phyloP scores from a whole-genome alignment of 1,139 yeast species.

The Sugiyamaella novakii region DNA sequence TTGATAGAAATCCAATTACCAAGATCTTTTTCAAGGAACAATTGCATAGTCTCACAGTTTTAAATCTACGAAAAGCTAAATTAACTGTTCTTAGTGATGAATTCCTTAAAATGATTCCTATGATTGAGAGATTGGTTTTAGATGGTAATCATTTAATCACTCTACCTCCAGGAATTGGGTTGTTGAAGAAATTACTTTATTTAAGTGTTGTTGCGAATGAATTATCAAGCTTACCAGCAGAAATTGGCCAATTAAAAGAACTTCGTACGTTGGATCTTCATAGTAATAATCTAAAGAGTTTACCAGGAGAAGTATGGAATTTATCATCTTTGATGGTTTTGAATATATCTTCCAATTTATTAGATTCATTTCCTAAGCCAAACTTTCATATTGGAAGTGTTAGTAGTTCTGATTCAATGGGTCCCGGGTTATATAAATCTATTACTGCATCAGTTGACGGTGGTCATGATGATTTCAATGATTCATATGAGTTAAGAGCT shows the following conservation, averaged over 20 bases:
- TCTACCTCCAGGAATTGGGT: conserved; percentile 70
- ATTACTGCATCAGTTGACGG: conserved; percentile 8
- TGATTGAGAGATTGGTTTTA: conserved; percentile 71
- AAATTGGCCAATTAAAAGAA: conserved; percentile 61
- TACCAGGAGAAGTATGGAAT: conserved; percentile 72
- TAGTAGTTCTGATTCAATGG: conserved; percentile 23
- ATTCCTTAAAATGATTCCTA: conserved; percentile 62
- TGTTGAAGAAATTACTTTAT: conserved; percentile 59
- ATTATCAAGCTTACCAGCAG: conserved; percentile 68
- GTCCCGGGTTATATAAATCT: conserved; percentile 13
- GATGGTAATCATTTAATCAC: conserved; percentile 83
- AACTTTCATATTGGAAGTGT: conserved; percentile 30
- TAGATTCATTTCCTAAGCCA: conserved; percentile 63
- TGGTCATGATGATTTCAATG: conserved; percentile 11
- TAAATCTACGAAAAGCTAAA: conserved; percentile 81
- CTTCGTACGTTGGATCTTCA: conserved; percentile 79
- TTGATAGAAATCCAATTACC: conserved; percentile 81
- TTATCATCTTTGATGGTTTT: conserved; percentile 58
- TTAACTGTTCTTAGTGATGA: conserved; percentile 70
- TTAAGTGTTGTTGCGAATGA: conserved; percentile 77
- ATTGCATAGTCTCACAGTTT: conserved; percentile 63
- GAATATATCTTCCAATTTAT: conserved; percentile 79
- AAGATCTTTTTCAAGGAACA: conserved; percentile 65
- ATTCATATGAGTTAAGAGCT: conserved; percentile 17
- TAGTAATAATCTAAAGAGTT: conserved; percentile 72